Conservation (phyloP, 1,284 basidiomycete species). For the Heterobasidion irregulare region DNA sequence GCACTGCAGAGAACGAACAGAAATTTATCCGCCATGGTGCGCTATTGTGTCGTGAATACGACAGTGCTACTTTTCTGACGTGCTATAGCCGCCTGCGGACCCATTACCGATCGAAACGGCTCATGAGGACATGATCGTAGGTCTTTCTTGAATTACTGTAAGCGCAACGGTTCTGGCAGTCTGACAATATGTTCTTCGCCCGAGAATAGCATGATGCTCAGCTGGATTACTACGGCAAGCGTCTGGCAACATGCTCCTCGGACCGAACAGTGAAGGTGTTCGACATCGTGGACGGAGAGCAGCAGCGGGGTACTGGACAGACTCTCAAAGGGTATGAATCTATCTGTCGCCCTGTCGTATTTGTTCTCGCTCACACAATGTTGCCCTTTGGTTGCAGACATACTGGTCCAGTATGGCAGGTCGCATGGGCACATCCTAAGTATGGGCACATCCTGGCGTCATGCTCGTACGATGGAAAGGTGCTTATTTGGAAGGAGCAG, state of each 20-base stretch:
- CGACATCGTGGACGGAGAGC: conserved; percentile 84
- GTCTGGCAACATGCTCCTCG: conserved; percentile 93
- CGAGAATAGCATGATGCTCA: conserved; percentile 85
- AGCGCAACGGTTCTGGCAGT: not conserved
- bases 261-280: conserved; percentile 96
- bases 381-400: conserved; percentile 43
- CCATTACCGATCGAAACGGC: conserved; percentile 82
- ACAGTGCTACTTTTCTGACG: too few relatives aligned
- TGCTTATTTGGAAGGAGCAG: conserved; percentile 97
- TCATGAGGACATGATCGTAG: conserved; percentile 93
- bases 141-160: conserved; percentile 19
- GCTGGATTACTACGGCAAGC: conserved; percentile 95
- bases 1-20: too few relatives aligned
- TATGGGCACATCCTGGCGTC: conserved; percentile 95
- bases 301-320: conserved; percentile 60
- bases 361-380: not conserved
- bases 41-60: too few relatives aligned
- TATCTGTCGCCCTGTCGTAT: conserved; percentile 7
- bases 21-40: too few relatives aligned
- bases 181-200: conserved; percentile 2
- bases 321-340: conserved; percentile 74
- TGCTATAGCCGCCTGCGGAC: conserved; percentile 33
- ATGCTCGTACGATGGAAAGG: conserved; percentile 97
- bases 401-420: conserved; percentile 96
- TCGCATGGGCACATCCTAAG: conserved; percentile 98